Base-by-base conservation (phyloP, 768 basidiomycete species). In the Termitomyces eurrhizus region DNA sequence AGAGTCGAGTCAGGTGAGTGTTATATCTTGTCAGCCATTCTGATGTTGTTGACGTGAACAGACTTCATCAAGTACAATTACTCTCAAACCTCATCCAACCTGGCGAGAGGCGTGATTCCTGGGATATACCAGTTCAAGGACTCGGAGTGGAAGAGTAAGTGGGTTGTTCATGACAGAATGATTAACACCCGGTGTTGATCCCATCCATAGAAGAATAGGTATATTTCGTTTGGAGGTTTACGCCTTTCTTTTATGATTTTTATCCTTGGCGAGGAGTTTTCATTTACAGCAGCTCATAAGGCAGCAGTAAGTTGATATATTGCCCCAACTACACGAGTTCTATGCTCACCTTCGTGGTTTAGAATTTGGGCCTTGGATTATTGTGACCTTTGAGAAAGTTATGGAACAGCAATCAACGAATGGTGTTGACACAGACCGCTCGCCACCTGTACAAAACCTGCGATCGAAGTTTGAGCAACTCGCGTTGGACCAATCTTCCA, bases 401-500 rank as follows among this genome's bases (percentile, higher is more conserved):
- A 61, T 64, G 58, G 62, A 57, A 24, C 54, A 39, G 16, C 29
- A n/a, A 44, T 12, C 13, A 33, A 33, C 29, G 7, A 66, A 62
- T 49, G 73, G 79, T 62, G 76, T 86, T 63, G 83, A 89, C 70
- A 79, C 81, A 21, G 76, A 74, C 4, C 78, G 85, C 41, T 75
- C 80, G 18, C 83, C 83, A 42, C 85, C 89, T 2, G 89, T 92
- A 56, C 86, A 81, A 71, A 89, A 80, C 61, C 77, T 92, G 18
- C 82, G 83, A 49, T 89, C 87, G 35, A 83, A 77, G 67, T 92
- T 91, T 67, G 90, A 92, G 69, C 81, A 85, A 65, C 73, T 90
- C 29, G 86, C 88, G 4, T 74, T 55, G 37, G 45, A 61, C 32
- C 54, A 52, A 26, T 65, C 64, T 48, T 35, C 61, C 48, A 57